Percentiles rank a stretch among this genome's conserved stretches.
These are phyloP conservation scores for Citrus maxima DNA, from an alignment of 345 rosid species.

Conservation along the genomic window DNA sequence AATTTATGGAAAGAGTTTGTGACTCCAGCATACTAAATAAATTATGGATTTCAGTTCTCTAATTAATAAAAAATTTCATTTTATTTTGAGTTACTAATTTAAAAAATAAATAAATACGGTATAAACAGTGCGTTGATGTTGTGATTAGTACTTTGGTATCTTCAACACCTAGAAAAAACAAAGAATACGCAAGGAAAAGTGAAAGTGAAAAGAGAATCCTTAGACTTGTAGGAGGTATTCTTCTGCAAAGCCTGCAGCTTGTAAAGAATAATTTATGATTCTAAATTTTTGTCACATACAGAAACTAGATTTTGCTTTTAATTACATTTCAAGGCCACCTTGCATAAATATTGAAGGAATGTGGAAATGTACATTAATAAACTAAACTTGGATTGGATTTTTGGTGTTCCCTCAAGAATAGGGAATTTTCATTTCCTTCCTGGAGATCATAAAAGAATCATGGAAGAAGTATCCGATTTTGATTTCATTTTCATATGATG, in stretches of 20 bases:
- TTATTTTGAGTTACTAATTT: not conserved
- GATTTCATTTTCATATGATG: conserved; percentile 47
- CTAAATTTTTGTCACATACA: not conserved
- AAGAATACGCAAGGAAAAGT: not conserved
- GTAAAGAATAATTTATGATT: not conserved
- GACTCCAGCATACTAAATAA: too few relatives aligned
- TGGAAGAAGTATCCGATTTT: not conserved
- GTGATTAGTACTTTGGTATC: not conserved
- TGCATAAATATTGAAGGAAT: not conserved
- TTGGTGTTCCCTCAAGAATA: conserved; percentile 2
- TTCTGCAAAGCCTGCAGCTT: not conserved
- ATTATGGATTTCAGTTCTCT: too few relatives aligned
- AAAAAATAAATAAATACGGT: too few relatives aligned
- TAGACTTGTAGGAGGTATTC: not conserved
- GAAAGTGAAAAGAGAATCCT: not conserved
- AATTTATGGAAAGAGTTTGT: too few relatives aligned
- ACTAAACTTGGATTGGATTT: not conserved
- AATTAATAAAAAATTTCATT: not conserved
- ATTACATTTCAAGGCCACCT: too few relatives aligned
- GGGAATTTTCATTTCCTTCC: not conserved
- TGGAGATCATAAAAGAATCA: conserved; percentile 20
- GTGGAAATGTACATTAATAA: not conserved
- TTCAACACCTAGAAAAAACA: not conserved
- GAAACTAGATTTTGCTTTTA: not conserved
- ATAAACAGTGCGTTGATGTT: not conserved